Base-by-base conservation (phyloP, 768 basidiomycete species). In the Macrolepiota albuminosa region DNA sequence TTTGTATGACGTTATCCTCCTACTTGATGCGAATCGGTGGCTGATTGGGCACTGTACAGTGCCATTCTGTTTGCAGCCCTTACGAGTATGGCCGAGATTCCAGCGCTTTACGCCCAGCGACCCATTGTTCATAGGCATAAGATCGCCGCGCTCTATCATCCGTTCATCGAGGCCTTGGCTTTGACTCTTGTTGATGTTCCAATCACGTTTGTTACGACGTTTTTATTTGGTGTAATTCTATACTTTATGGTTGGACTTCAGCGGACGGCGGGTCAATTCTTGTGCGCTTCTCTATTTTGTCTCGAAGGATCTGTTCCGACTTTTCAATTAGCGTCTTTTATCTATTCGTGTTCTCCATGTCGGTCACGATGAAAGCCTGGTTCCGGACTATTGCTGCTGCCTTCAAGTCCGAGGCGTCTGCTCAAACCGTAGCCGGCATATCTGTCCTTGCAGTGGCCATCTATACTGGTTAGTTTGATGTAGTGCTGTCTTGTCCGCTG, bases 351-450 rank as follows among this genome's bases (percentile, higher is more conserved):
- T 77, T 84, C 52, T 71, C 78, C 5, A 79, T 85, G 56, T 80
- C 85, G 29, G 59, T 91, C 34, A 72, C 85, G 11, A 88, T 93
- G 82, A 88, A 88, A 69, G 85, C 84, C 0, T 85, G 87, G 78
- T 95, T 93, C 80, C 79, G 91, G 21, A 77, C 78, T 0, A 65
- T 89, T 8, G 85, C 86, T 0, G 84, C 88, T 0, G 77, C 78
- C 3, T 85, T 87, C 67, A 76, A 77, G 40, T 74, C 77, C 11
- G 80, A 82, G 58, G 83, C 86, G 1, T 79, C 84, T 0, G 86
- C 88, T 14, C 83, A 84, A 63, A 78, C 86, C 6, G 63, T 87
- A 18, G 62, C 62, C 18, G 69, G 70, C 45, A 54, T 84, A 62
- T 63, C 75, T 16, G 71, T 83, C 48, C 75, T 88, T 66, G 71